Conservation (phyloP, 2,329 filamentous ascomycete species). For the Penicillium sp. region DNA sequence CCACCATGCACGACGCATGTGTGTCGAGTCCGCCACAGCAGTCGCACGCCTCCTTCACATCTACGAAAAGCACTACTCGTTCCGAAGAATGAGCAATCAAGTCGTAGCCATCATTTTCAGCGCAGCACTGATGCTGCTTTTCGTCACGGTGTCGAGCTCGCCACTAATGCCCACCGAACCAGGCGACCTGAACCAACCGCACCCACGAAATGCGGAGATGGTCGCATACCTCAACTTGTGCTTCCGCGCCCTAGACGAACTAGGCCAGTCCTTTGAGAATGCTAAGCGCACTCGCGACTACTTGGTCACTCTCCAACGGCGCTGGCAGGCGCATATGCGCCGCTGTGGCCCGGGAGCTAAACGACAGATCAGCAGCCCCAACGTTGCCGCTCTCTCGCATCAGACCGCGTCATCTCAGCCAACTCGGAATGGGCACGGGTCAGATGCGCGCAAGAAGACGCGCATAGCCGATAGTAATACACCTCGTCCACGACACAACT, state of each 20-base stretch:
- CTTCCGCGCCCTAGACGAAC: slow-evolving; percentile 43
- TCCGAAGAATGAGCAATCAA: slow-evolving; percentile 45
- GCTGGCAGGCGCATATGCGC: slow-evolving; percentile 39
- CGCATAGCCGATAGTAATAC: slow-evolving; percentile 11
- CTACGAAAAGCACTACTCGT: slow-evolving; percentile 44
- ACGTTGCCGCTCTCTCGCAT: slow-evolving; percentile 7
- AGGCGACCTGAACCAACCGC: slow-evolving; percentile 17
- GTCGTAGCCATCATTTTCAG: slow-evolving; percentile 47
- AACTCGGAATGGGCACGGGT: neutral
- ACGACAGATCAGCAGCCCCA: slow-evolving; percentile 27
- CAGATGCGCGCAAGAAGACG: slow-evolving; percentile 25
- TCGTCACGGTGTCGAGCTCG: slow-evolving; percentile 37
- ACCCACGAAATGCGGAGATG: slow-evolving; percentile 32
- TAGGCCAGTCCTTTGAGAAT: slow-evolving; percentile 42
- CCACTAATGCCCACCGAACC: slow-evolving; percentile 22
- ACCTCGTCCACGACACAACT: neutral
- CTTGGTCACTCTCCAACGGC: slow-evolving; percentile 38
- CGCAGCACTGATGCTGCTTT: slow-evolving; percentile 42
- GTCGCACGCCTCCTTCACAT: slow-evolving; percentile 42
- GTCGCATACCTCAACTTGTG: slow-evolving; percentile 41
- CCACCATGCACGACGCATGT: slow-evolving; percentile 44
- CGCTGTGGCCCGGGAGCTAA: slow-evolving; percentile 30
- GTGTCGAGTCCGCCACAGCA: slow-evolving; percentile 42
- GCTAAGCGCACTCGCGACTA: slow-evolving; percentile 42
- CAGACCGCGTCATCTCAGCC: slow-evolving; percentile 14